phyloP scores from a whole-genome alignment of 805 yeast species.

The Peterozyma xylosa region DNA sequence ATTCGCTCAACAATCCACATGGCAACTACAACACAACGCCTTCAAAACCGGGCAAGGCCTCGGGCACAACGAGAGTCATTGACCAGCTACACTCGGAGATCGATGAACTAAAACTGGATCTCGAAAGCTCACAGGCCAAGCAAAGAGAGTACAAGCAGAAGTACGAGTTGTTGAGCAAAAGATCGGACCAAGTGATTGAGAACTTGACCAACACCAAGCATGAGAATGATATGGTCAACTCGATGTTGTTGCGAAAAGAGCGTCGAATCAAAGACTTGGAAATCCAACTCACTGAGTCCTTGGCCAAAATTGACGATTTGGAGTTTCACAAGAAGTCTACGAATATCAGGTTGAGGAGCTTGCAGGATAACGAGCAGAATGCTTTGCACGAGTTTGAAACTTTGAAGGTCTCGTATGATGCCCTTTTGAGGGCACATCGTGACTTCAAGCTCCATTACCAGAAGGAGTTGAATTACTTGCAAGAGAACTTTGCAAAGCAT shows the following conservation, averaged over 20 bases:
- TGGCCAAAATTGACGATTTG: slow-evolving; percentile 38
- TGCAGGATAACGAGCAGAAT: slow-evolving; percentile 36
- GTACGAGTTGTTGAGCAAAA: slow-evolving; percentile 34
- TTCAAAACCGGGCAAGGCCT: no score
- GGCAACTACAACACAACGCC: no score
- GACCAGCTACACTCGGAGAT: slow-evolving; percentile 21
- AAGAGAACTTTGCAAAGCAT: slow-evolving; percentile 27
- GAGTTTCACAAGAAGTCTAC: slow-evolving; percentile 42
- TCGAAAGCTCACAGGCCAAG: slow-evolving; percentile 18
- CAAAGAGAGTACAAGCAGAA: slow-evolving; percentile 46
- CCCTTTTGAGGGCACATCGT: slow-evolving; percentile 41
- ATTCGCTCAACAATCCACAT: no score
- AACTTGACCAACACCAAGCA: slow-evolving; percentile 66
- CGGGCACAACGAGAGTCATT: slow-evolving; percentile 21
- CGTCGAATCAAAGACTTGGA: slow-evolving; percentile 64
- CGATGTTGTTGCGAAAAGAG: slow-evolving; percentile 63
- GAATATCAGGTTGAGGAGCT: slow-evolving; percentile 38
- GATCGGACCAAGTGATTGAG: slow-evolving; percentile 50
- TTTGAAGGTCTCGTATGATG: slow-evolving; percentile 51
- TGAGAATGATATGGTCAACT: slow-evolving; percentile 68
- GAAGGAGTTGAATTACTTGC: slow-evolving; percentile 31
- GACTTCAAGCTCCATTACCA: slow-evolving; percentile 44
- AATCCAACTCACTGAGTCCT: slow-evolving; percentile 39
- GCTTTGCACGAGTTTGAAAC: slow-evolving; percentile 47
- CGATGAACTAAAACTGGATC: slow-evolving; percentile 16